A percentile compares a stretch with the other conserved stretches of the same genome.
These are phyloP conservation scores for Cladosporium sp. DNA, from an alignment of 2,329 filamentous ascomycete species.

Conservation along the genomic window DNA sequence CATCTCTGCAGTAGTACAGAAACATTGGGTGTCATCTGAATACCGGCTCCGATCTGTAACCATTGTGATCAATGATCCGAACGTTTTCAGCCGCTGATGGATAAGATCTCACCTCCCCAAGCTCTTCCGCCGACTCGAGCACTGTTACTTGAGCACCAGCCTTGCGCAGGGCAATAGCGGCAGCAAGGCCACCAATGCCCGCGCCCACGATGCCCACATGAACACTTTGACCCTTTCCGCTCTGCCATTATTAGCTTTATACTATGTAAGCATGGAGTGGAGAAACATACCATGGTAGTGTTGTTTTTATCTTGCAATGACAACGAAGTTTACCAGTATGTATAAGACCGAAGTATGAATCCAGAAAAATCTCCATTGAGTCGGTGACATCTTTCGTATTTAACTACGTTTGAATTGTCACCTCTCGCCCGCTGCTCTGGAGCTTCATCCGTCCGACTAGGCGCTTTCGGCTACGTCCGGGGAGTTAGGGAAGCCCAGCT, in stretches of 20 bases:
- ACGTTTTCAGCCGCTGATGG: background rate
- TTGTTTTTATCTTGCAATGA: background rate
- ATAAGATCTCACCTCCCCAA: conserved; percentile 22
- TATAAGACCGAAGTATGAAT: background rate
- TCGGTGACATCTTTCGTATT: background rate
- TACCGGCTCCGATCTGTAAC: conserved; percentile 25
- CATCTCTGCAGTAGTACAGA: conserved; percentile 35
- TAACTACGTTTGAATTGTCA: background rate
- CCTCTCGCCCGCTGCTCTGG: background rate
- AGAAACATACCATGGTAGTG: background rate
- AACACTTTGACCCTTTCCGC: background rate
- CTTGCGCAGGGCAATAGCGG: conserved; percentile 33
- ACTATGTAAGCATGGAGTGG: background rate
- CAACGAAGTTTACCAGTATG: background rate
- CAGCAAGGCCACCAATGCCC: conserved; percentile 35
- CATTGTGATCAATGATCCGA: background rate
- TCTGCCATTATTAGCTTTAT: background rate
- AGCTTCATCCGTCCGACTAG: background rate
- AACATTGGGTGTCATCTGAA: conserved; percentile 34
- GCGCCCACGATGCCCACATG: conserved; percentile 27
- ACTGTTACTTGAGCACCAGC: conserved; percentile 33
- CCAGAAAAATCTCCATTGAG: background rate
- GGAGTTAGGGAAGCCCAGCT: background rate
- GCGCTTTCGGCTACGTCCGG: background rate
- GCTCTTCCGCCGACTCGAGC: conserved; percentile 32